phyloP scores from a whole-genome alignment of 129 eudicot genomes.

The Lactuca saligna region DNA sequence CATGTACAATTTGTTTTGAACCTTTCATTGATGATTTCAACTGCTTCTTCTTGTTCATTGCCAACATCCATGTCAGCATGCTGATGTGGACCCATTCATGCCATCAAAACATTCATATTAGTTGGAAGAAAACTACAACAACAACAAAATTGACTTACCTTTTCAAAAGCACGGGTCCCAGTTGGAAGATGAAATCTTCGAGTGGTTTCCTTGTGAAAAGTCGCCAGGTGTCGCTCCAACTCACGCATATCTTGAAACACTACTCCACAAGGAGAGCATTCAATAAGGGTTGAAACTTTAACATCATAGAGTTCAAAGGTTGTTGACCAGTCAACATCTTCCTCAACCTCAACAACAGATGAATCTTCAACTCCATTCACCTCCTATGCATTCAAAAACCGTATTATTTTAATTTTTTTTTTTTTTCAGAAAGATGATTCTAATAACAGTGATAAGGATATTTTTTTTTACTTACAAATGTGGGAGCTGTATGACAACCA shows the following conservation, averaged over 20 bases:
- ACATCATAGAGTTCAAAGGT: constrained; percentile 26
- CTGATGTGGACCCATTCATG: background rate
- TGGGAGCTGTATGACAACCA: constrained; percentile 11
- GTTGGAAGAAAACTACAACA: no score
- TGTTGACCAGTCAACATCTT: constrained; percentile 20
- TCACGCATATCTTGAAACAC: constrained; percentile 23
- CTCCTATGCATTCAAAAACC: constrained; percentile 18
- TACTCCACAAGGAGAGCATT: constrained; percentile 26
- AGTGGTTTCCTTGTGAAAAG: constrained; percentile 34
- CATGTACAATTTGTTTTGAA: constrained; percentile 31
- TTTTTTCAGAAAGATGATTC: constrained; percentile 14
- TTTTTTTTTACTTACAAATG: constrained; percentile 25
- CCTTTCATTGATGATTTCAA: background rate
- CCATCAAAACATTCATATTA: no score
- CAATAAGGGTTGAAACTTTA: constrained; percentile 21
- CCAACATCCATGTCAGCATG: constrained; percentile 13
- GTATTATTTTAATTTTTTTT: background rate
- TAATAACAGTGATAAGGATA: constrained; percentile 2
- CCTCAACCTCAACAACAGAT: constrained; percentile 24
- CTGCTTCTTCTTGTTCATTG: constrained; percentile 14
- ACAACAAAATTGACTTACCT: constrained; percentile 1
- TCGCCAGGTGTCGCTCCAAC: constrained; percentile 34
- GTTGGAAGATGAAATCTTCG: constrained; percentile 26
- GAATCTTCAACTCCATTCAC: constrained; percentile 19
- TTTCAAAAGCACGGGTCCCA: background rate